These are phyloP conservation scores for Pseudozyma pruni DNA, from an alignment of 1,284 basidiomycete genomes.

Conservation along the genomic window DNA sequence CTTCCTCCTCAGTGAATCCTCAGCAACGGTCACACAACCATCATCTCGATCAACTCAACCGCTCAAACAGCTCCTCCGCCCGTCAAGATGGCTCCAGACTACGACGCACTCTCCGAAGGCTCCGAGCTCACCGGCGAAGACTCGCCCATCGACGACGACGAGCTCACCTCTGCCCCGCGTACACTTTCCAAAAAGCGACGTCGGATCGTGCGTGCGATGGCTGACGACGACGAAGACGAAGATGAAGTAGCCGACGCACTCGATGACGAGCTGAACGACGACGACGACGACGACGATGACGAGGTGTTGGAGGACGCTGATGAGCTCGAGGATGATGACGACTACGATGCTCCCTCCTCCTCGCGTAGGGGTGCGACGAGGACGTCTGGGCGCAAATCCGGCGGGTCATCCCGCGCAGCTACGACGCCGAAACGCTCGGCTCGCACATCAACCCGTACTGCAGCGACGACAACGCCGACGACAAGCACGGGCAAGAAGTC, in stretches of 20 bases:
- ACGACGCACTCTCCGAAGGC: constrained; percentile 40
- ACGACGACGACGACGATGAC: constrained; percentile 55
- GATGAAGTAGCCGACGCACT: constrained; percentile 29
- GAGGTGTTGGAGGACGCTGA: constrained; percentile 66
- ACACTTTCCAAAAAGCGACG: constrained; percentile 40
- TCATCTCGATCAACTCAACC: too few species aligned
- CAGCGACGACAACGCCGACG: constrained; percentile 9
- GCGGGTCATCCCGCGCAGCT: too few species aligned
- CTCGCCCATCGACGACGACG: constrained; percentile 9
- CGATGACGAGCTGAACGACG: constrained; percentile 42
- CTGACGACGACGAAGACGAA: constrained; percentile 34
- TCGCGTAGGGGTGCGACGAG: constrained; percentile 7
- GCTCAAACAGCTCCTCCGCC: too few species aligned
- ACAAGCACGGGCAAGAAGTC: constrained; percentile 29
- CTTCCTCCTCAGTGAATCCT: neutral
- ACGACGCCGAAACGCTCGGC: neutral
- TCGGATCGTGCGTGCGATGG: constrained; percentile 10
- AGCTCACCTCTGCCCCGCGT: constrained; percentile 22
- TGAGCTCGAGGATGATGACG: constrained; percentile 62
- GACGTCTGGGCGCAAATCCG: constrained; percentile 2
- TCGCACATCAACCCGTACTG: constrained; percentile 13
- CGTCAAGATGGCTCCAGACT: constrained; percentile 22
- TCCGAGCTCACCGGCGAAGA: constrained; percentile 40
- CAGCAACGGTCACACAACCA: too few species aligned
- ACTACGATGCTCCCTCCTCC: constrained; percentile 45